phyloP scores from a whole-genome alignment of 805 yeast species.

The Millerozyma miso region DNA sequence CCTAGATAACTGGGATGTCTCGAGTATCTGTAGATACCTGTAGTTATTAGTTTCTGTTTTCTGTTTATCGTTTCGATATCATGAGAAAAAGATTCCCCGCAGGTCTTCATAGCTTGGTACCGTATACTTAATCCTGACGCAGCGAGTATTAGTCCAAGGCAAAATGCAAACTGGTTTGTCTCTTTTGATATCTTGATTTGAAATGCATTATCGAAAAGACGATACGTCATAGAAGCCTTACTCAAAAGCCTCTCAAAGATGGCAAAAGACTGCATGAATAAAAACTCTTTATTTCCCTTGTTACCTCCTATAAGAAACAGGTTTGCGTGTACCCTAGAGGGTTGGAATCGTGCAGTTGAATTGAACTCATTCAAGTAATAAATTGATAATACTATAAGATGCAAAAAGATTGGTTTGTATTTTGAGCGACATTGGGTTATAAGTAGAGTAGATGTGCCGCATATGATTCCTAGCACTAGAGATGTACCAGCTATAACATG shows the following conservation, averaged over 20 bases:
- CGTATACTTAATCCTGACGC: slow-evolving; percentile 23
- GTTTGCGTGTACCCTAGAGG: slow-evolving; percentile 17
- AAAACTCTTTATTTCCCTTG: slow-evolving; percentile 26
- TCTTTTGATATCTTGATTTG: background rate
- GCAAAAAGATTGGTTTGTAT: slow-evolving; percentile 7
- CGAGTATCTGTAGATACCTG: slow-evolving; percentile 25
- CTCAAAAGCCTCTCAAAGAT: slow-evolving; percentile 19
- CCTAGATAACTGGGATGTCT: slow-evolving; percentile 41
- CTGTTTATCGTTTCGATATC: slow-evolving; percentile 17
- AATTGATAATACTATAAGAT: slow-evolving; percentile 15
- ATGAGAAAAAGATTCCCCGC: slow-evolving; percentile 35
- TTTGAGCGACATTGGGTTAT: background rate
- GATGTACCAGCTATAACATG: slow-evolving; percentile 16
- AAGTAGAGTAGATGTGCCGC: slow-evolving; percentile 6
- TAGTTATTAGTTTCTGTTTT: slow-evolving; percentile 21
- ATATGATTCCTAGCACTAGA: slow-evolving; percentile 14
- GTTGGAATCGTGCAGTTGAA: slow-evolving; percentile 22
- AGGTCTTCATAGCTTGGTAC: slow-evolving; percentile 25
- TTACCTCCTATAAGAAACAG: slow-evolving; percentile 35
- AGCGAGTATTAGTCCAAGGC: slow-evolving; percentile 14
- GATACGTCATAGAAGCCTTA: background rate
- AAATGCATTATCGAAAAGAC: background rate
- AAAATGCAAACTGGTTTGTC: background rate
- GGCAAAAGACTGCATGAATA: slow-evolving; percentile 23
- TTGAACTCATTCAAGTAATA: slow-evolving; percentile 27